These are phyloP conservation scores for Kentomonas sorsogonicus DNA, from an alignment of 208 protist genomes.

Conservation along the genomic window DNA sequence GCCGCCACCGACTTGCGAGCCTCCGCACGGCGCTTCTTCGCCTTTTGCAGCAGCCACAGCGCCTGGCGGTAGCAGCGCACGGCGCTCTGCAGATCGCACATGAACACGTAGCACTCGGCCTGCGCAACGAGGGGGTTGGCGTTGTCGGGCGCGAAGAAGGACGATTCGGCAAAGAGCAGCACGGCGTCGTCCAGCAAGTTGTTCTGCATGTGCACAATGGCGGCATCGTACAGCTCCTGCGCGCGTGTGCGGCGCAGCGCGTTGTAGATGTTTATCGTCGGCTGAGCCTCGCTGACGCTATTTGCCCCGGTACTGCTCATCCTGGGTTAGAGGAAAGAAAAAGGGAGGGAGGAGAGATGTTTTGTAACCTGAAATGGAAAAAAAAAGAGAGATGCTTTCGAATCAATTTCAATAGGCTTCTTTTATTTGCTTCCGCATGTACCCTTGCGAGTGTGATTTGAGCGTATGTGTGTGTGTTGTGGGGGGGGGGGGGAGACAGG, in stretches of 20 bases:
- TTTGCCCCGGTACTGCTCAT: not conserved
- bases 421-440: too few relatives aligned
- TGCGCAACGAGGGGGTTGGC: conserved; percentile 63
- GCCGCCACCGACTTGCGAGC: too few relatives aligned
- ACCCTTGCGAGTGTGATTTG: too few relatives aligned
- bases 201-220: conserved; percentile 30
- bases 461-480: too few relatives aligned
- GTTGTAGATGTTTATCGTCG: conserved; percentile 18
- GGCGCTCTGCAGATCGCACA: conserved; percentile 80
- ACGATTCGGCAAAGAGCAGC: conserved; percentile 56
- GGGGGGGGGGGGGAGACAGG: too few relatives aligned
- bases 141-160: conserved; percentile 71
- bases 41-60: conserved; percentile 56
- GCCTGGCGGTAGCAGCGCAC: conserved; percentile 75
- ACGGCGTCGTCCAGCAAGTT: conserved; percentile 55
- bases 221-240: conserved; percentile 44
- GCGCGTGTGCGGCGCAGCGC: too few relatives aligned
- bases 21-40: too few relatives aligned
- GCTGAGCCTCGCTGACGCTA: too few relatives aligned
- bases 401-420: not conserved
- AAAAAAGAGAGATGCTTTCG: not conserved
- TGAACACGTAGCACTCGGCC: conserved; percentile 75
- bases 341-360: not conserved
- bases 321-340: not conserved
- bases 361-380: not conserved